These are phyloP conservation scores for Pascua guehoae DNA, from an alignment of 1,284 basidiomycete genomes.

Conservation along the genomic window DNA sequence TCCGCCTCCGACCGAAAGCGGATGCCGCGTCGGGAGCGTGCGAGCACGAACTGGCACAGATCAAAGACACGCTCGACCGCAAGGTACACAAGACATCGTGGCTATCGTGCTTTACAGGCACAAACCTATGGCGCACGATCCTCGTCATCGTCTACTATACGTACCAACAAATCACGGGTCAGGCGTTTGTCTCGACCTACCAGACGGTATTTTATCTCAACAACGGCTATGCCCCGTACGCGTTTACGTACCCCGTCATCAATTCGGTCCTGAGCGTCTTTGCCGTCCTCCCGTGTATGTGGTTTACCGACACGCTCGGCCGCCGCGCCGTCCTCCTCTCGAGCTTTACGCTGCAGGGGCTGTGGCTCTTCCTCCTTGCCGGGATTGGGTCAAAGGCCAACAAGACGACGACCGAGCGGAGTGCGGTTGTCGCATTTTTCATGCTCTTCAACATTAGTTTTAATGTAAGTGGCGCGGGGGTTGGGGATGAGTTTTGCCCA, in stretches of 20 bases:
- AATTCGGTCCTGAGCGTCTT: background rate
- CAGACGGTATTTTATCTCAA: constrained; percentile 7
- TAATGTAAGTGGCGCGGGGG: background rate
- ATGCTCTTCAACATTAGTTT: constrained; percentile 6
- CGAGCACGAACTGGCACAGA: constrained; percentile 7
- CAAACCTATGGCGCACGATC: constrained; percentile 10
- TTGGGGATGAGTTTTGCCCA: too few relatives aligned
- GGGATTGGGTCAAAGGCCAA: constrained; percentile 2
- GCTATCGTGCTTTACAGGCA: constrained; percentile 7
- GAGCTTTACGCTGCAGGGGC: constrained; percentile 3
- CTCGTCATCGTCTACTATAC: constrained; percentile 12
- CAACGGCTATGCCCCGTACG: constrained; percentile 9
- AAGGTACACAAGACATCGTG: constrained; percentile 12
- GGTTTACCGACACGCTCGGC: constrained; percentile 4
- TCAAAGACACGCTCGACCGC: constrained; percentile 3
- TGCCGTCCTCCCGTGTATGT: constrained; percentile 5
- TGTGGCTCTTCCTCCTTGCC: constrained; percentile 8
- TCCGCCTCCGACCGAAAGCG: background rate
- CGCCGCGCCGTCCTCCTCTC: constrained; percentile 3
- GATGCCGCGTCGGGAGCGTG: background rate
- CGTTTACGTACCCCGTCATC: constrained; percentile 9
- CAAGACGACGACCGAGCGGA: constrained; percentile 1
- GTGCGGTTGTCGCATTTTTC: constrained; percentile 2
- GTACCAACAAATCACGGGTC: constrained; percentile 13
- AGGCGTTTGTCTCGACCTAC: constrained; percentile 10